These are phyloP conservation scores for Saposhnikovia divaricata DNA, from an alignment of 129 eudicot species.

Conservation along the genomic window DNA sequence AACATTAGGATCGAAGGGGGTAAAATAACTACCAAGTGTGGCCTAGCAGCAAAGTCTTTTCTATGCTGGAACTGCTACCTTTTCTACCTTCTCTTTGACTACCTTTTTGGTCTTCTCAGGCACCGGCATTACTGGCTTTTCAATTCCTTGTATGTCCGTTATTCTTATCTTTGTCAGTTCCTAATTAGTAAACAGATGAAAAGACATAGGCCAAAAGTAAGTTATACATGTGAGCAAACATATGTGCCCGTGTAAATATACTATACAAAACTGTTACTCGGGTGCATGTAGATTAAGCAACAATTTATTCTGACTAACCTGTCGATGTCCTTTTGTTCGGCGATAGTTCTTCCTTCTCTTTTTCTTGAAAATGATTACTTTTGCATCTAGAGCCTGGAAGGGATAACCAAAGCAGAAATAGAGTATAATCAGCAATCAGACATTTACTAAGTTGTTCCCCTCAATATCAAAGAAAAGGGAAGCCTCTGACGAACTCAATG, in stretches of 20 bases:
- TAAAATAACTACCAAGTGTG: not conserved
- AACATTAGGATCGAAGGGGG: not conserved
- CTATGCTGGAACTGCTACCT: conserved; percentile 57
- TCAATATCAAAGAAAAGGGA: conserved; percentile 1
- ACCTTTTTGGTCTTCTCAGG: conserved; percentile 28
- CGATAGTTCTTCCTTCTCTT: conserved; percentile 97
- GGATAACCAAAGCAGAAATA: not conserved
- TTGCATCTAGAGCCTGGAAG: conserved; percentile 85
- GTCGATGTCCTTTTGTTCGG: conserved; percentile 85
- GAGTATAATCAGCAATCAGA: not conserved
- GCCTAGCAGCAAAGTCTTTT: conserved; percentile 16
- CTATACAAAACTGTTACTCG: no score
- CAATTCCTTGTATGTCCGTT: conserved; percentile 79
- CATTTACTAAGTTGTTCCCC: not conserved
- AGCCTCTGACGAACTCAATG: not conserved
- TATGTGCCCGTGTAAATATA: not conserved
- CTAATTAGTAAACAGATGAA: conserved; percentile 18
- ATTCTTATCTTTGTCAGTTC: conserved; percentile 85
- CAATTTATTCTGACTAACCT: conserved; percentile 41
- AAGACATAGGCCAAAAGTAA: not conserved
- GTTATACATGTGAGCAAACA: not conserved
- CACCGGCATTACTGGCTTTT: conserved; percentile 44
- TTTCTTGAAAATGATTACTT: conserved; percentile 92
- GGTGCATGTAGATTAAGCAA: not conserved
- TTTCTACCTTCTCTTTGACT: conserved; percentile 40